phyloP scores from a whole-genome alignment of 2,329 filamentous ascomycete genomes.

The Tolypocladium album region DNA sequence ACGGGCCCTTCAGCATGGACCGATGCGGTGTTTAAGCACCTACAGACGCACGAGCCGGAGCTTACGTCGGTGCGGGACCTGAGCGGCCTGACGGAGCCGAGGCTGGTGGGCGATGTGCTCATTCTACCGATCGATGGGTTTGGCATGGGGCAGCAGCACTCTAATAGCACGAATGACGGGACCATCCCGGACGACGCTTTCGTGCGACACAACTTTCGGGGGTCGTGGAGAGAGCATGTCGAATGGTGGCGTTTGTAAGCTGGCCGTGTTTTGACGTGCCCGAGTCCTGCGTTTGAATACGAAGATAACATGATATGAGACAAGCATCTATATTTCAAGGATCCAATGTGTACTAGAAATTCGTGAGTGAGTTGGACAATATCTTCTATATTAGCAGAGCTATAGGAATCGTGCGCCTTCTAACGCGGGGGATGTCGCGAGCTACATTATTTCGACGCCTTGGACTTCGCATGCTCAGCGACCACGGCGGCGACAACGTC shows the following conservation, averaged over 20 bases:
- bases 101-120: conserved; percentile 6
- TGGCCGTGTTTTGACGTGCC: neutral
- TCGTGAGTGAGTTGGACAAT: neutral
- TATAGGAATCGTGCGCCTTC: neutral
- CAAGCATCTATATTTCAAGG: neutral
- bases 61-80: neutral
- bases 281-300: neutral
- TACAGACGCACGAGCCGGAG: neutral
- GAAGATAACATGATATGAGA: neutral
- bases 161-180: conserved; percentile 13
- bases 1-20: conserved; percentile 1
- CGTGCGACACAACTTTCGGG: conserved; percentile 10
- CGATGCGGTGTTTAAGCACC: neutral
- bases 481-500: conserved; percentile 25
- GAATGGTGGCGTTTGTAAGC: neutral
- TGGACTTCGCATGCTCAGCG: conserved; percentile 7
- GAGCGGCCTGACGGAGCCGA: conserved; percentile 4
- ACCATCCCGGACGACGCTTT: conserved; percentile 10
- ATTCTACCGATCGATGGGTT: conserved; percentile 13
- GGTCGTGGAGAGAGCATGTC: neutral
- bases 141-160: conserved; percentile 14
- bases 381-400: neutral
- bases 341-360: neutral
- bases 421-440: neutral
- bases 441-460: neutral